Evolutionary conservation across 148 eudicot genomes (phyloP).

Genomic region (Chenopodium suecicum): DNA sequence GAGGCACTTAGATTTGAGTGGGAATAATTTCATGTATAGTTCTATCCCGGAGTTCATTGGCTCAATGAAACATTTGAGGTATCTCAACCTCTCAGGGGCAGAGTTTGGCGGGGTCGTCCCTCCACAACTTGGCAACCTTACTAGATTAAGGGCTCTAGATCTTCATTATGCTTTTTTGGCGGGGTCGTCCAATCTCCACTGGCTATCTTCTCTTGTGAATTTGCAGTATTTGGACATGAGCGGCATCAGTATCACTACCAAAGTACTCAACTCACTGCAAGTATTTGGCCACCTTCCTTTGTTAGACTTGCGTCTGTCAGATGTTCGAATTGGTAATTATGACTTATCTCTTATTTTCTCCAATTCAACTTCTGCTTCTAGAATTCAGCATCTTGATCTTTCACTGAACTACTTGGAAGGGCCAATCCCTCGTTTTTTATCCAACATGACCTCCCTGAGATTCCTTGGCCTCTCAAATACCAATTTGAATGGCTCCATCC

Average conservation of each 20-base stretch:
- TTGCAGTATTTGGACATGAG: constrained; percentile 15
- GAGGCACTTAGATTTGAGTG: constrained; percentile 24
- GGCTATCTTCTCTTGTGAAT: constrained; percentile 15
- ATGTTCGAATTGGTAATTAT: neutral
- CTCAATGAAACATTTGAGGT: constrained; percentile 32
- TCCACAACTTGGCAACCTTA: constrained; percentile 33
- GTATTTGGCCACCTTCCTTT: constrained; percentile 23
- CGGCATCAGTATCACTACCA: too few species aligned
- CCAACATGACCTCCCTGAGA: constrained; percentile 17
- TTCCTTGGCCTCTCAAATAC: constrained; percentile 15
- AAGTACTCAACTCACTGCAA: neutral
- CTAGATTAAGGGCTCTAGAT: constrained; percentile 28
- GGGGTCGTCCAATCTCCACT: constrained; percentile 1
- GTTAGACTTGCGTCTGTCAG: neutral
- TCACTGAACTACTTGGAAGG: constrained; percentile 23
- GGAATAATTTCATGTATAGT: constrained; percentile 23
- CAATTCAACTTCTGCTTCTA: constrained; percentile 6
- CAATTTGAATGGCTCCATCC: constrained; percentile 12
- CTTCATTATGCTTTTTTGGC: too few species aligned
- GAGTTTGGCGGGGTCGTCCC: constrained; percentile 25
- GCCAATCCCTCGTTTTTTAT: neutral
- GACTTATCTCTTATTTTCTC: neutral
- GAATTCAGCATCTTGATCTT: constrained; percentile 21
- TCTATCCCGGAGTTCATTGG: constrained; percentile 20
- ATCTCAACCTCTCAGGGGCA: constrained; percentile 28